Evolutionary conservation across 257 asterid genomes (phyloP).

Genomic region (Solanum dulcamara): DNA sequence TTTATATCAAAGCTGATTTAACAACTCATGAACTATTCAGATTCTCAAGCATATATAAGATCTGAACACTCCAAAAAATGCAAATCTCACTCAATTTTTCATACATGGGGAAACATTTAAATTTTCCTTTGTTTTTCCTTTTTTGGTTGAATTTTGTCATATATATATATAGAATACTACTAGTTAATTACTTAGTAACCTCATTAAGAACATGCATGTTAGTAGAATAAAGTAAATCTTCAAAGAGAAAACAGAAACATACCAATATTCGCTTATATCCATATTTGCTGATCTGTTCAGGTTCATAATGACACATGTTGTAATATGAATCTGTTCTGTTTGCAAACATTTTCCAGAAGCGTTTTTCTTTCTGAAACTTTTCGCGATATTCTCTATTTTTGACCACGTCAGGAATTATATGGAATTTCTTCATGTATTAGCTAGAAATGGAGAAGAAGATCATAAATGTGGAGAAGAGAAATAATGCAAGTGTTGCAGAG

Average conservation of each 20-base stretch:
- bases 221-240: not conserved
- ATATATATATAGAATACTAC: too few species aligned
- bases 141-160: too few species aligned
- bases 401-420: not conserved
- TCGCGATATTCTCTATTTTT: not conserved
- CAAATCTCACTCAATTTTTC: too few species aligned
- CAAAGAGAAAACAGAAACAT: not conserved
- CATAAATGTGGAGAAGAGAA: not conserved
- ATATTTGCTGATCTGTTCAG: not conserved
- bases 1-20: too few species aligned
- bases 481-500: not conserved
- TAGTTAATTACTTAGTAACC: too few species aligned
- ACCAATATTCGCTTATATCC: not conserved
- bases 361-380: not conserved
- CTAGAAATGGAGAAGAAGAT: too few species aligned
- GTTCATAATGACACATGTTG: not conserved
- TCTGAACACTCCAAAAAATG: too few species aligned
- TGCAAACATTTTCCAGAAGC: not conserved
- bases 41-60: too few species aligned
- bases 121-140: too few species aligned
- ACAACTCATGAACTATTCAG: too few species aligned
- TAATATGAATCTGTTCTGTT: not conserved
- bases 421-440: not conserved
- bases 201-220: too few species aligned
- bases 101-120: too few species aligned